A percentile compares a stretch with the other conserved stretches of the same genome.
Evolutionary conservation across 2,329 filamentous ascomycete genomes (phyloP).

Genomic region (Orbilia blumenaviensis): DNA sequence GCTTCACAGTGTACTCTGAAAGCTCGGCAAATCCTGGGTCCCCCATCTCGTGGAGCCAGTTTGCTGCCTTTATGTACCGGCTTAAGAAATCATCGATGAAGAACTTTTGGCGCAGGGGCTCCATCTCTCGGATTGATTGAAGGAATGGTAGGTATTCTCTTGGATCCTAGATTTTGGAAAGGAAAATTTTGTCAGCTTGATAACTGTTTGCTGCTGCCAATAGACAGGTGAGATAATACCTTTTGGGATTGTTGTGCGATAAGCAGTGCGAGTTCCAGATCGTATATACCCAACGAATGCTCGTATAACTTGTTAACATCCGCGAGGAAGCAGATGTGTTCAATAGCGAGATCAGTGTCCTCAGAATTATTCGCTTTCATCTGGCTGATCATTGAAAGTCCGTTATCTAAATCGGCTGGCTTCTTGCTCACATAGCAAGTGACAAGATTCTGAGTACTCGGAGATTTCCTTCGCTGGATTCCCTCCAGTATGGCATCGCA

Average conservation of each 20-base stretch:
- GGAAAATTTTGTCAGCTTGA: background rate
- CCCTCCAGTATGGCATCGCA: constrained; percentile 82
- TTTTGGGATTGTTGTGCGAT: constrained; percentile 96
- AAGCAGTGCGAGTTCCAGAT: constrained; percentile 86
- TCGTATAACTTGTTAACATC: constrained; percentile 94
- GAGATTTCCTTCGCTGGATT: constrained; percentile 69
- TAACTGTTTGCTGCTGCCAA: background rate
- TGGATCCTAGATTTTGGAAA: constrained; percentile 71
- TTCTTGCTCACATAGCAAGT: constrained; percentile 94
- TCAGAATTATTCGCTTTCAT: constrained; percentile 73
- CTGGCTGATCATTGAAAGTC: constrained; percentile 78
- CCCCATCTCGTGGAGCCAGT: constrained; percentile 74
- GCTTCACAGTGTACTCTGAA: constrained; percentile 78
- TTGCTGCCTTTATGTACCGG: constrained; percentile 78
- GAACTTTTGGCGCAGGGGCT: constrained; percentile 76
- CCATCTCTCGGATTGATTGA: constrained; percentile 80
- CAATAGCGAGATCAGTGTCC: constrained; percentile 85
- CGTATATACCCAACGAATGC: constrained; percentile 86
- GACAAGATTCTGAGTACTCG: constrained; percentile 86
- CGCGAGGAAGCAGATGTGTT: constrained; percentile 96
- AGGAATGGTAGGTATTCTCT: constrained; percentile 95
- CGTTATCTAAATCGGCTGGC: constrained; percentile 88
- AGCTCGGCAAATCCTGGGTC: constrained; percentile 77
- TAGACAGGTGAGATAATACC: constrained; percentile 58
- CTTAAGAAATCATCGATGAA: constrained; percentile 88